Base-by-base conservation (phyloP, 163 green algal genomes). In the Chlorella variabilis region DNA sequence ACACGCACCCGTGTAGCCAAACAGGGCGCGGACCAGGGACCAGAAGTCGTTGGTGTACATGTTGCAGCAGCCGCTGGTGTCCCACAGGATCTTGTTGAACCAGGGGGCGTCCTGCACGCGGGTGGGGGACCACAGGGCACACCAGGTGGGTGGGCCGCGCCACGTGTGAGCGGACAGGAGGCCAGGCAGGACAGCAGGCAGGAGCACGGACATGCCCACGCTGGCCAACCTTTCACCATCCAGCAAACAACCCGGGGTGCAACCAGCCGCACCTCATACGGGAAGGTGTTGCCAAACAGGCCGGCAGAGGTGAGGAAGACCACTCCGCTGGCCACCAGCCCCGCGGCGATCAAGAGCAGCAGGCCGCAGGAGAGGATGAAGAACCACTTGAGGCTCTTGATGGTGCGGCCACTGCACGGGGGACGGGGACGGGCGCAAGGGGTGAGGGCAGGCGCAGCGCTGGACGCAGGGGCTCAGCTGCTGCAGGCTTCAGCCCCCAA, bases 361-460 rank as follows among this genome's bases (percentile, higher is more conserved):
- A 92, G 71, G 27, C 67, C 77, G 59, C 51, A 79, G 65, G 78
- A 85, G 41, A 86, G 6, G 77, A 89, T 81, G 73, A 92, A 88
- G 74, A 92, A 92, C 89, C 89, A 92, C 51, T 77, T 75, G 45
- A 92, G 80, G 76, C 87, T 86, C 15, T 70, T 86, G 73, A 92
- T 91, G 41, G 68, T 70, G 58, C 79, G 77, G 8, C 89, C 89
- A n/a, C 78, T 87, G 86, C 81, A 77, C 1, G 45, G 69, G 20
- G 33, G 45, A 54, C 20, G 66, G 39, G 39, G 29, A 21, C 66
- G 33, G 51, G 29, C 2, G 63, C 21, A 3, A 45, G 25, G 49
- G 29, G 54, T 36, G 29, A 74, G 27, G 21, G 4, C 4, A 39
- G 63, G 9, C 3, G 15, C 63, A 54, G 63, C 15, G 21, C 6